phyloP scores from a whole-genome alignment of 2,329 filamentous ascomycete genomes.

The Aspergillus piperis region DNA sequence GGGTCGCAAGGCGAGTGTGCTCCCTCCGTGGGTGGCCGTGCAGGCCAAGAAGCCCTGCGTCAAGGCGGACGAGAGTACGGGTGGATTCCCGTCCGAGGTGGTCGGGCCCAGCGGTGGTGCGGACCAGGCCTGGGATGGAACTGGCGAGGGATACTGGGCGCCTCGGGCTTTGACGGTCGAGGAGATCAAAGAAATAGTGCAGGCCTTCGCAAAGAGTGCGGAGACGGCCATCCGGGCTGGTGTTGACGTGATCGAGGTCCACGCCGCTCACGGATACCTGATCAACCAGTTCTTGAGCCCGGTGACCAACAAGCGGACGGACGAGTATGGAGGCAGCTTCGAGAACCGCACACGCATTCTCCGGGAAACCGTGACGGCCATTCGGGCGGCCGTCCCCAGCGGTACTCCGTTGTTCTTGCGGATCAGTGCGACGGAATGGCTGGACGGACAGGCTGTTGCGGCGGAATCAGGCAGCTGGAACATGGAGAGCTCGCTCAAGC shows the following conservation, averaged over 20 bases:
- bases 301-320: slow-evolving; percentile 65
- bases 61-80: slow-evolving; percentile 51
- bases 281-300: slow-evolving; percentile 70
- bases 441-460: slow-evolving; percentile 51
- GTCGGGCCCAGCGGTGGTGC: slow-evolving; percentile 37
- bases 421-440: slow-evolving; percentile 72
- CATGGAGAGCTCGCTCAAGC: slow-evolving; percentile 39
- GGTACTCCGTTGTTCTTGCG: slow-evolving; percentile 71
- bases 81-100: slow-evolving; percentile 58
- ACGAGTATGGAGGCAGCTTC: slow-evolving; percentile 53
- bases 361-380: slow-evolving; percentile 64
- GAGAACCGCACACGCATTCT: slow-evolving; percentile 67
- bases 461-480: slow-evolving; percentile 41
- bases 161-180: slow-evolving; percentile 67
- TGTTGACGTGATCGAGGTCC: slow-evolving; percentile 76
- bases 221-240: slow-evolving; percentile 66
- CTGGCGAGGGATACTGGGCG: slow-evolving; percentile 58
- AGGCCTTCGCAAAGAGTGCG: slow-evolving; percentile 60
- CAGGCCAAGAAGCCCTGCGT: slow-evolving; percentile 22
- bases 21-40: slow-evolving; percentile 50
- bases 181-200: slow-evolving; percentile 67
- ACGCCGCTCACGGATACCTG: slow-evolving; percentile 77
- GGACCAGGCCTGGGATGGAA: slow-evolving; percentile 62
- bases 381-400: slow-evolving; percentile 63
- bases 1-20: slow-evolving; percentile 62